Base-by-base conservation (phyloP, 1,139 yeast genomes). In the Taphrina deformans region DNA sequence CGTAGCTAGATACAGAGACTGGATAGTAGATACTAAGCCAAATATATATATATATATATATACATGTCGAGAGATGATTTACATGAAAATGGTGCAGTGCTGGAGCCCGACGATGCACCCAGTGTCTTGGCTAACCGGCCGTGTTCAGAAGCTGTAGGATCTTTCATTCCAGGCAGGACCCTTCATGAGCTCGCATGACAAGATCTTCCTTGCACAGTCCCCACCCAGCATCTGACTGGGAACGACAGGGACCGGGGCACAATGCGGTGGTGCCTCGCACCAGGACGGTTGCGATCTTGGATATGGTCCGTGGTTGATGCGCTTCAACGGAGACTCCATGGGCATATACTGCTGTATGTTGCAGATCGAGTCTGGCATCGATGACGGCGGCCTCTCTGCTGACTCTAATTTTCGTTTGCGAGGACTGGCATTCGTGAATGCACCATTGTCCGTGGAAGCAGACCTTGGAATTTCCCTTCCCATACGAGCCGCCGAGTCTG, bases 201-300 rank as follows among this genome's bases (percentile, higher is more conserved):
- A 16, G 44, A 38, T 7, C 14, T 38, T 16, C 18, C 21, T 14
- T 14, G 44, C 44, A 38, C n/a, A n/a, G n/a, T n/a, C n/a, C n/a
- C n/a, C 27, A 18, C 10, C 27, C 7, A 23, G 27, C 6, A 23
- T 21, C 27, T 44, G 27, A 21, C 21, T 23, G 27, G 27, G 9
- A 5, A 5, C n/a, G 21, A 12, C n/a, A 16, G 44, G 44, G 12
- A n/a, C n/a, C 14, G 48, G 27, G 2, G 27, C 48, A 21, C 48
- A 44, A 18, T 21, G 48, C 14, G 48, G 24, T n/a, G n/a, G n/a
- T 23, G 27, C 6, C 9, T 18, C 48, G 27, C 3, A 23, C 48
- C 48, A 44, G n/a, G 48, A 44, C 7, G 48, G 48, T 9, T 44
- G 27, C 4, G 48, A 44, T 44, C 48, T 44, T 12, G 48, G 48